Percentiles rank a stretch among this genome's conserved stretches.
Conservation (phyloP, 2,329 filamentous ascomycete species). For the Aaosphaeria pasadenensis region DNA sequence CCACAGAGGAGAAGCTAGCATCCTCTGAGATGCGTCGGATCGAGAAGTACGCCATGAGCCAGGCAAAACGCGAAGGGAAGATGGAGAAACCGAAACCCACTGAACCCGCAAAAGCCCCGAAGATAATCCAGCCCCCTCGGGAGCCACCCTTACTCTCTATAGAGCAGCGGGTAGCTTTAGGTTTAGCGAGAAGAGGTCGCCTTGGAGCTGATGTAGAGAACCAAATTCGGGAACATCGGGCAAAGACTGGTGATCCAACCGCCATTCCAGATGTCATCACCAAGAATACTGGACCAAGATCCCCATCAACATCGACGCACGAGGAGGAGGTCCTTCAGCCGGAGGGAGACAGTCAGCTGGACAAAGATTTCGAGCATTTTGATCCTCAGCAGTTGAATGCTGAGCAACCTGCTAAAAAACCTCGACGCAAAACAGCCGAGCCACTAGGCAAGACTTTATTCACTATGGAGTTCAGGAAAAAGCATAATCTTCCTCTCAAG, state of each 20-base stretch:
- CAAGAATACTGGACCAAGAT: slow-evolving; percentile 1
- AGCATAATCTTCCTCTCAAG: slow-evolving; percentile 16
- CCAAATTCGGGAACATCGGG: slow-evolving; percentile 26
- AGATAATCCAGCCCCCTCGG: too few species aligned
- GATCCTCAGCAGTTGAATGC: too few species aligned
- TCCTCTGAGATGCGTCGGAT: slow-evolving; percentile 2
- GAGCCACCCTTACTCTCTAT: slow-evolving; percentile 14
- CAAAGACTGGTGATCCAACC: slow-evolving; percentile 14
- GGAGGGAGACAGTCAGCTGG: too few species aligned
- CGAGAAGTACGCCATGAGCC: not conserved
- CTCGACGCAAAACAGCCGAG: not conserved
- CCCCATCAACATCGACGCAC: too few species aligned
- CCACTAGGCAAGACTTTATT: slow-evolving; percentile 12
- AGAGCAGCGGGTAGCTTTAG: slow-evolving; percentile 21
- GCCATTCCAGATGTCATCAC: slow-evolving; percentile 17
- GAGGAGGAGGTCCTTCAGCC: too few species aligned
- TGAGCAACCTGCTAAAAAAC: not conserved
- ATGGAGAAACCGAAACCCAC: slow-evolving; percentile 1
- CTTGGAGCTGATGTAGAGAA: slow-evolving; percentile 18
- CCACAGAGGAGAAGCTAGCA: not conserved
- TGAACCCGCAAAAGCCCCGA: not conserved
- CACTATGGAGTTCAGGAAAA: slow-evolving; percentile 25
- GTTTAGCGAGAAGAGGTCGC: slow-evolving; percentile 21
- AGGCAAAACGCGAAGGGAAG: not conserved
- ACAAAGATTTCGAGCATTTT: too few species aligned